Conservation (phyloP, 176 grass and related monocot genomes). For the Oryza officinalis region DNA sequence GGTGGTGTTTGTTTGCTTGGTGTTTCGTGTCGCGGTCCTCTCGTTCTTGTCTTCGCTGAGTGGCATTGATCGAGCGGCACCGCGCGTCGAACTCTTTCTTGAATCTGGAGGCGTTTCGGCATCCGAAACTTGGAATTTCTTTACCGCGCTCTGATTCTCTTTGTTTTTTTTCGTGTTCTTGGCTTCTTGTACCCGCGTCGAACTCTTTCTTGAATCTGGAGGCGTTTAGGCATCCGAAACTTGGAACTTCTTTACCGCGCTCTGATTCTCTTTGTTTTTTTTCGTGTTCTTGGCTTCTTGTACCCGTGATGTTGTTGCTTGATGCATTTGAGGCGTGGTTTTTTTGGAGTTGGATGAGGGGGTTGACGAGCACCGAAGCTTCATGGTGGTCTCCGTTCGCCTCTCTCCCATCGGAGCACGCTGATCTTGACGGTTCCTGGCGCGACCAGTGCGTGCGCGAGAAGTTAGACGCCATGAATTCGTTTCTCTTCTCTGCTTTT, state of each 20-base stretch:
- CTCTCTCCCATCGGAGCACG: background rate
- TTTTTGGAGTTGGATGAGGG: background rate
- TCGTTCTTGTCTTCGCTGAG: background rate
- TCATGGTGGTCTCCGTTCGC: constrained; percentile 5
- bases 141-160: background rate
- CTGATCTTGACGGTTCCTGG: background rate
- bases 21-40: background rate
- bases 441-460: background rate
- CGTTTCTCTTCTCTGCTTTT: background rate
- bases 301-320: background rate
- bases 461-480: background rate
- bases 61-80: background rate
- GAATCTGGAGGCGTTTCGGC: background rate
- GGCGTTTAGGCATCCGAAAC: background rate
- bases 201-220: background rate
- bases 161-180: background rate
- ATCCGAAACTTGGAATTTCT: background rate
- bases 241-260: background rate
- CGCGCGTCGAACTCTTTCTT: background rate
- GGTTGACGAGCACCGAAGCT: background rate
- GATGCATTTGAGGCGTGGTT: background rate
- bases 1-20: background rate
- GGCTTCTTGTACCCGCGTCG: too few species aligned
- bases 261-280: background rate
- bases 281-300: background rate